Base-by-base conservation (phyloP, 176 grass and related monocot genomes). In the Neostapfia colusana region DNA sequence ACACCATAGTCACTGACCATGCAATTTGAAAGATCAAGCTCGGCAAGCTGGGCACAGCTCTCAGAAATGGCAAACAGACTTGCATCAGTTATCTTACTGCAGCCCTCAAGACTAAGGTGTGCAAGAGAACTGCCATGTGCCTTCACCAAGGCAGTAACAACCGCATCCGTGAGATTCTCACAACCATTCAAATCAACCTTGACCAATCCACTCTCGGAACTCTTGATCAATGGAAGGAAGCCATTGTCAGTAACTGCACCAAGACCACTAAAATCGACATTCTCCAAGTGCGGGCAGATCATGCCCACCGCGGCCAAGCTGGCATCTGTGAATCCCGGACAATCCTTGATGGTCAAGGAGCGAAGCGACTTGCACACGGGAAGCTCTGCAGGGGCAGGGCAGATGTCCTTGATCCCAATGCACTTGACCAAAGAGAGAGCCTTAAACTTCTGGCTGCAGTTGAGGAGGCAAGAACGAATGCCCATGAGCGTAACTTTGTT, bases 261-360 rank as follows among this genome's bases (percentile, higher is more conserved):
- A 63, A 95, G 87, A 24, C 91, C 80, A 14, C 95, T 95, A 63
- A 99, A 61, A 59, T 95, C 88, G 5, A 99, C 60, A 50, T 90
- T 88, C 80, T 99, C 92, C 75, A 99, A 69, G 58, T 75, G 88
- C 23, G 95, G 91, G 74, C 89, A 99, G 81, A 99, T 90, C 87
- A 88, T 92, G 38, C 91, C 92, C 0, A 95, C 85, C 65, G 89
- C 64, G 0, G 88, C 85, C 67, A 99, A 75, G 85, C 95, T 95
- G 27, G 95, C 87, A 68, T 89, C 84, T 0, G 92, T 95, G 76
- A 99, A 92, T 10, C 87, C 87, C 0, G 89, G 92, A 70, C 91
- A 99, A 28, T 92, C 84, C 51, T 82, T 88, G 66, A 99, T 88
- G 70, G 95, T 85, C 17, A 99, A 75, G 36, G 84, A 84, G n/a